Conservation (phyloP, 164 flowering plant species). For the Vitis labrusca region DNA sequence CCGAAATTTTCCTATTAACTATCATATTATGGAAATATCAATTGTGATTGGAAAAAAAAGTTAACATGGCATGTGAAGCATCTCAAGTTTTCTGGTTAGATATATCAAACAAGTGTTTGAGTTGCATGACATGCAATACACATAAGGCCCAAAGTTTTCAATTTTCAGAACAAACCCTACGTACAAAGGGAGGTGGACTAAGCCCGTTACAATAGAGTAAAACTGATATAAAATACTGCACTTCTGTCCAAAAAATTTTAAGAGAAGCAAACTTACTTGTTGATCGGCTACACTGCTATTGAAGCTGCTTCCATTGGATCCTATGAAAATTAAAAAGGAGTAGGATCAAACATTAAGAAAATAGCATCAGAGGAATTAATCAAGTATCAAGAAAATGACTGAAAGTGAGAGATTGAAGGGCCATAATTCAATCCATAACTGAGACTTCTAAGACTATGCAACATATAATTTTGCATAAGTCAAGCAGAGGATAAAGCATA, state of each 20-base stretch:
- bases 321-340: constrained; percentile 34
- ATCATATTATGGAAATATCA: not conserved
- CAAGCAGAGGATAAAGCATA: no score
- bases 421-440: not conserved
- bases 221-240: not conserved
- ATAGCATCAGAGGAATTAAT: not conserved
- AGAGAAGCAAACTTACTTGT: constrained; percentile 54
- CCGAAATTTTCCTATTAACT: not conserved
- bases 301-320: constrained; percentile 71
- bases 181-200: no score
- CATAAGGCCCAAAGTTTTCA: not conserved
- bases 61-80: not conserved
- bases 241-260: not conserved
- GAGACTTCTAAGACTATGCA: not conserved
- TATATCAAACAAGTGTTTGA: not conserved
- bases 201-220: not conserved
- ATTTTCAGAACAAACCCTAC: not conserved
- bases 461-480: not conserved
- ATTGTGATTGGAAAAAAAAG: not conserved
- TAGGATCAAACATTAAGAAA: constrained; percentile 2
- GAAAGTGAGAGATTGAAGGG: not conserved
- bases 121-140: no score
- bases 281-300: constrained; percentile 86
- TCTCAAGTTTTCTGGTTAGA: not conserved
- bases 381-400: not conserved